phyloP scores from a whole-genome alignment of 257 asterid genomes.

The Solanum paucissectum region DNA sequence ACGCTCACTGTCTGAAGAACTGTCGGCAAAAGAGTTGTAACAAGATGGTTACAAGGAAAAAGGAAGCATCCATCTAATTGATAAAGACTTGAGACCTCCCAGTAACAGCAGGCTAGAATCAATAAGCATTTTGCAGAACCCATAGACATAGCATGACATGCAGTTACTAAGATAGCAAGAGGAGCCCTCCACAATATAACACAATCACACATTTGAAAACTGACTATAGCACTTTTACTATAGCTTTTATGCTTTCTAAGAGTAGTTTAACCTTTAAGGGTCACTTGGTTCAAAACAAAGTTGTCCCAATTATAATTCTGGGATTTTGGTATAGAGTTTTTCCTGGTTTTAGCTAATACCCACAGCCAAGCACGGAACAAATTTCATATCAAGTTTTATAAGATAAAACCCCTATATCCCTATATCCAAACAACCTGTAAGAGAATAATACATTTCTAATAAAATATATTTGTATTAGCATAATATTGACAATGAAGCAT shows the following conservation, averaged over 20 bases:
- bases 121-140: neutral
- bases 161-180: neutral
- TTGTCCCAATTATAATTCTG: neutral
- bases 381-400: neutral
- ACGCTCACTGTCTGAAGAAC: constrained; percentile 64
- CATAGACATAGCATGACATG: neutral
- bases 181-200: neutral
- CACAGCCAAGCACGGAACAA: neutral
- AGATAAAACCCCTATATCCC: neutral
- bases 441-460: neutral
- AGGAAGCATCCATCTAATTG: neutral
- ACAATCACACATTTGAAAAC: neutral
- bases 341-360: neutral
- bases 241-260: neutral
- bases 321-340: neutral
- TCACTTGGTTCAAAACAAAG: neutral
- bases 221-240: neutral
- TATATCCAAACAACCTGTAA: neutral
- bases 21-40: constrained; percentile 5
- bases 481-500: neutral
- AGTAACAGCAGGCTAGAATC: neutral
- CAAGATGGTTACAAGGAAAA: neutral
- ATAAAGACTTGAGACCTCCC: neutral
- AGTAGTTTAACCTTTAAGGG: neutral
- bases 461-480: neutral